Evolutionary conservation across 805 yeast species (phyloP).

Genomic region (Ogataea pini): DNA sequence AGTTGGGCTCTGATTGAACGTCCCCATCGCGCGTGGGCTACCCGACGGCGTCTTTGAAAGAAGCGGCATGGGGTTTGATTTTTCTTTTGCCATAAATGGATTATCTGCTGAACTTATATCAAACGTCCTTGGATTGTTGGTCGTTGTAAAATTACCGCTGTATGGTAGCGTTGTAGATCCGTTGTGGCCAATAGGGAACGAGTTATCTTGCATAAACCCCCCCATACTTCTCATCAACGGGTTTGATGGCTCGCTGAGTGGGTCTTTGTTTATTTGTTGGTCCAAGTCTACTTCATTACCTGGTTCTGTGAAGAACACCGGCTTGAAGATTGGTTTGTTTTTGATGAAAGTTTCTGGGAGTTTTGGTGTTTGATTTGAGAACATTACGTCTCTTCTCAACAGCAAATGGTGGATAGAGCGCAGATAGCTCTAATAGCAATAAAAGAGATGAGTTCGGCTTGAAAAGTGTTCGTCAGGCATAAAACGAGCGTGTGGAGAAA

Average conservation of each 20-base stretch:
- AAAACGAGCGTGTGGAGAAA: not conserved
- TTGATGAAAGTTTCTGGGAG: slow-evolving; percentile 19
- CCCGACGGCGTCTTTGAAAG: slow-evolving; percentile 10
- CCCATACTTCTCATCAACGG: slow-evolving; percentile 3
- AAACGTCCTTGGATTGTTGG: slow-evolving; percentile 8
- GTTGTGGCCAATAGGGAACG: slow-evolving; percentile 4
- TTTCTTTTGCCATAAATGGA: slow-evolving; percentile 19
- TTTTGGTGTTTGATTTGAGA: slow-evolving; percentile 20
- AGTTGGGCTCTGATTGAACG: slow-evolving; percentile 4
- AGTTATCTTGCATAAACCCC: slow-evolving; percentile 1
- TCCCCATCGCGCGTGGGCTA: slow-evolving; percentile 4
- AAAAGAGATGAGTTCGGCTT: not conserved
- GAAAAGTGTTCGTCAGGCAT: not conserved
- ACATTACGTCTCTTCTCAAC: slow-evolving; percentile 10
- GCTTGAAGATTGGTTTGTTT: slow-evolving; percentile 16
- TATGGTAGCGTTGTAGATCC: slow-evolving; percentile 7
- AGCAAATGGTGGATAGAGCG: slow-evolving; percentile 1
- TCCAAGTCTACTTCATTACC: slow-evolving; percentile 8
- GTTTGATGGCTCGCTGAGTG: slow-evolving; percentile 1
- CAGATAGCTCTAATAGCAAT: slow-evolving; percentile 3
- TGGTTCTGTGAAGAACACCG: slow-evolving; percentile 26
- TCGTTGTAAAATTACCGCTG: slow-evolving; percentile 12
- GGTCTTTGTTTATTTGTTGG: slow-evolving; percentile 1
- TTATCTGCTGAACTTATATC: slow-evolving; percentile 7
- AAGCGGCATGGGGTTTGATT: not conserved